A percentile compares a stretch with the other conserved stretches of the same genome.
These are phyloP conservation scores for Citrus cavaleriei DNA, from an alignment of 345 rosid genomes.

Conservation along the genomic window DNA sequence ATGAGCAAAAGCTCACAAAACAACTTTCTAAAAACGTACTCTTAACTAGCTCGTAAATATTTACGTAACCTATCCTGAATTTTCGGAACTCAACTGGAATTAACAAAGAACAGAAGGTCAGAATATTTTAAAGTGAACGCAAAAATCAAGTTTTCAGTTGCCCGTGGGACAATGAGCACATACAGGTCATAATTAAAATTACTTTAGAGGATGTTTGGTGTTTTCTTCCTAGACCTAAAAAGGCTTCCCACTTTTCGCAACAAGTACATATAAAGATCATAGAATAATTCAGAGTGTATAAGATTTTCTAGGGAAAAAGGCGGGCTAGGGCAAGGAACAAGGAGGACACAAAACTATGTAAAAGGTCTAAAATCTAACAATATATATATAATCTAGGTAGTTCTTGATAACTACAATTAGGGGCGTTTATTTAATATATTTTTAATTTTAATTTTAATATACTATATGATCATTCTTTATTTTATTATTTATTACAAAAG, in stretches of 20 bases:
- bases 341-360: slow-evolving; percentile 25
- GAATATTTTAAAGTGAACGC: background rate
- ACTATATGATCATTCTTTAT: background rate
- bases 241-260: slow-evolving; percentile 16
- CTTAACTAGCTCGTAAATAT: background rate
- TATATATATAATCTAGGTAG: slow-evolving; percentile 14
- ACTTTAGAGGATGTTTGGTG: background rate
- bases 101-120: background rate
- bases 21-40: background rate
- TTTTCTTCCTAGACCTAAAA: slow-evolving; percentile 8
- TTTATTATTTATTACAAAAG: background rate
- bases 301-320: slow-evolving; percentile 28
- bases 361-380: slow-evolving; percentile 7
- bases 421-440: background rate
- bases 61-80: background rate
- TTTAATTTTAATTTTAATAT: background rate
- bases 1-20: background rate
- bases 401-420: slow-evolving; percentile 15
- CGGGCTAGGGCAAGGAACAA: slow-evolving; percentile 21
- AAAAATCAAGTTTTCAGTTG: background rate
- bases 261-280: background rate
- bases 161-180: background rate
- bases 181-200: background rate
- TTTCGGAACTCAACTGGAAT: background rate
- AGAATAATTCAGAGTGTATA: background rate